These are phyloP conservation scores for Globomyces pollinis-pini DNA, from an alignment of 192 early-diverging fungal species.

Conservation along the genomic window DNA sequence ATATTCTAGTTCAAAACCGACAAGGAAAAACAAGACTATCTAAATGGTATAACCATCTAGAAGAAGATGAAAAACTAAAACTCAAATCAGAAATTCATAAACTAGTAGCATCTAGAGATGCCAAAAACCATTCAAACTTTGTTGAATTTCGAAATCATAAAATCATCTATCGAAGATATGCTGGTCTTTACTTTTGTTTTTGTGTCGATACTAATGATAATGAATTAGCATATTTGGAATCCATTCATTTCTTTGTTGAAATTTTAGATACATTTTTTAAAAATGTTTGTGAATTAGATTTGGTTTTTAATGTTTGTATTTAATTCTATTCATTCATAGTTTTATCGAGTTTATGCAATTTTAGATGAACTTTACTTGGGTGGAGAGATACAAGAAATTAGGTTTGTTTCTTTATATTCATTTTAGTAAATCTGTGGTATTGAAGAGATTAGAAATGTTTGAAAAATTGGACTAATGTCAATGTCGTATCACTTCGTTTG, in stretches of 20 bases:
- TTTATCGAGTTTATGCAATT: conserved; percentile 93
- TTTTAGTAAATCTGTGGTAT: conserved; percentile 42
- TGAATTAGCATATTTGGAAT: conserved; percentile 89
- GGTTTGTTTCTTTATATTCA: no score
- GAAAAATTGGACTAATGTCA: conserved; percentile 42
- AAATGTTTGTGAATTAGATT: conserved; percentile 95
- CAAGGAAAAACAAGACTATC: conserved; percentile 96
- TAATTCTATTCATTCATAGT: conserved; percentile 98
- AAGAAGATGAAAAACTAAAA: conserved; percentile 89
- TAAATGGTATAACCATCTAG: conserved; percentile 94
- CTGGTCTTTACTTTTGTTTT: conserved; percentile 95
- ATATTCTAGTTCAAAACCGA: conserved; percentile 96
- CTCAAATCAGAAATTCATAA: conserved; percentile 94
- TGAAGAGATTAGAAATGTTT: conserved; percentile 40
- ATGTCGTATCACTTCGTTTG: background rate
- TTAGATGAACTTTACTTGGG: conserved; percentile 97
- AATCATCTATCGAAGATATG: conserved; percentile 96
- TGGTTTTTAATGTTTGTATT: conserved; percentile 92
- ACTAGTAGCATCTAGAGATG: conserved; percentile 90
- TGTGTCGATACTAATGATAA: conserved; percentile 99
- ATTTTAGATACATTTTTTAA: conserved; percentile 96
- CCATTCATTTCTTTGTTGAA: conserved; percentile 99
- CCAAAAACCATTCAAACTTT: conserved; percentile 96
- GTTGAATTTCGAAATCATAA: conserved; percentile 99
- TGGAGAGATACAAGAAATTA: conserved; percentile 95